phyloP scores from a whole-genome alignment of 1,139 yeast genomes.

The Suhomyces chickasaworum region DNA sequence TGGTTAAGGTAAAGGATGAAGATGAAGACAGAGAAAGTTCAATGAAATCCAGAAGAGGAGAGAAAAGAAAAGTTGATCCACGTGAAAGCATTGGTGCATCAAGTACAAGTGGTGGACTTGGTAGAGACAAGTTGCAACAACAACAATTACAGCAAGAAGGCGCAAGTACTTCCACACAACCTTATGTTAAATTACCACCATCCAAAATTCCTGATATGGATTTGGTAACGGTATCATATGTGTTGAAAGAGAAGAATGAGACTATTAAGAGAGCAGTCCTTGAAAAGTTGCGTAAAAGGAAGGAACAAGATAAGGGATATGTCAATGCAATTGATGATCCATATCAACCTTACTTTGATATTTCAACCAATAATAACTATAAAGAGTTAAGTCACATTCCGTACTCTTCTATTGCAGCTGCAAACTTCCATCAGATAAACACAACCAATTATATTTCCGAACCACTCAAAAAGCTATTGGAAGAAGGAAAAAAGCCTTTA shows the following conservation, averaged over 20 bases:
- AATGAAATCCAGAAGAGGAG: conserved; percentile 24
- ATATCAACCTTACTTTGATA: conserved; percentile 81
- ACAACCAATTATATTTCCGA: conserved; percentile 56
- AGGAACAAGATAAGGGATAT: conserved; percentile 70
- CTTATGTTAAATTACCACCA: conserved; percentile 84
- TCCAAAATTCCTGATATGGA: conserved; percentile 94
- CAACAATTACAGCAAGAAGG: conserved; percentile 25
- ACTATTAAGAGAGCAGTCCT: conserved; percentile 80
- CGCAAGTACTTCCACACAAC: conserved; percentile 55
- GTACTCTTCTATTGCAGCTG: conserved; percentile 74
- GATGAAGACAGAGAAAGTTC: conserved; percentile 31
- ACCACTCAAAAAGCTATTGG: conserved; percentile 40
- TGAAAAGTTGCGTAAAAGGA: conserved; percentile 76
- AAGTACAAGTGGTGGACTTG: conserved; percentile 17
- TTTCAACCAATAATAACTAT: conserved; percentile 54
- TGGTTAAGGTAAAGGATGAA: conserved; percentile 40
- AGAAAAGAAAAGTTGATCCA: conserved; percentile 25
- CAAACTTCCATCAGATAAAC: conserved; percentile 71
- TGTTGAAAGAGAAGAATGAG: conserved; percentile 73
- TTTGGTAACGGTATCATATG: conserved; percentile 76
- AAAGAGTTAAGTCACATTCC: conserved; percentile 69
- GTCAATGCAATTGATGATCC: conserved; percentile 89
- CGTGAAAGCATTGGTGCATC: conserved; percentile 21
- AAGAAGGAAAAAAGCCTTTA: conserved; percentile 43
- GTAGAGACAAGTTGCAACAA: conserved; percentile 24